A percentile compares a stretch with the other conserved stretches of the same genome.
Evolutionary conservation across 495 filamentous ascomycete species (phyloP).

Genomic region (Podospora didyma): DNA sequence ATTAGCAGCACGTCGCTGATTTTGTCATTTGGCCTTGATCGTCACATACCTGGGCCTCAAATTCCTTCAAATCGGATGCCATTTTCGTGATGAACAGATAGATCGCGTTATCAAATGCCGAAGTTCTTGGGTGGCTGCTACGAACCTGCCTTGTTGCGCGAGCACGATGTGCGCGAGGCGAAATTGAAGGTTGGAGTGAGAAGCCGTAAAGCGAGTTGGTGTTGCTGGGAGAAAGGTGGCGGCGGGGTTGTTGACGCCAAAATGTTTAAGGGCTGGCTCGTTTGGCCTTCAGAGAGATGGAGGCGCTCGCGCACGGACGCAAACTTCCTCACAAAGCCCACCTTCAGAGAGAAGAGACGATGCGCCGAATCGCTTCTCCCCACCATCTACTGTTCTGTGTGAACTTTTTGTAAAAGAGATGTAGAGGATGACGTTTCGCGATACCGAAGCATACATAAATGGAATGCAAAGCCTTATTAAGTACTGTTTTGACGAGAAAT

Average conservation of each 20-base stretch:
- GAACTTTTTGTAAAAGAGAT: no score
- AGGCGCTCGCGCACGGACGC: background rate
- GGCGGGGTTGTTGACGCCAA: background rate
- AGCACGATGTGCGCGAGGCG: background rate
- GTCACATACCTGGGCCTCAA: slow-evolving; percentile 64
- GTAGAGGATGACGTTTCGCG: no score
- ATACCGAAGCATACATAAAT: no score
- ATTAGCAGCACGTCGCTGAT: background rate
- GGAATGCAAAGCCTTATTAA: no score
- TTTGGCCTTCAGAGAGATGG: no score
- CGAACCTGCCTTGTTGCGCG: background rate
- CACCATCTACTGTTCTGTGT: no score
- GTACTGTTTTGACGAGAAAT: no score
- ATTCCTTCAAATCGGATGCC: background rate
- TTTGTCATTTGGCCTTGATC: background rate
- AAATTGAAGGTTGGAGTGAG: no score
- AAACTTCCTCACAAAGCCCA: background rate
- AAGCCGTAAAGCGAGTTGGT: no score
- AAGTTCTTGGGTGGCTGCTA: background rate
- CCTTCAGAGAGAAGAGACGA: no score
- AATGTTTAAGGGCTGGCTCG: background rate
- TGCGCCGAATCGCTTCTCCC: no score
- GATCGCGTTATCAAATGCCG: background rate
- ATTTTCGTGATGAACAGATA: background rate
- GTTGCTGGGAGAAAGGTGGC: background rate